These are phyloP conservation scores for Cryptococcus sp. DNA, from an alignment of 1,284 basidiomycete genomes.

Conservation along the genomic window DNA sequence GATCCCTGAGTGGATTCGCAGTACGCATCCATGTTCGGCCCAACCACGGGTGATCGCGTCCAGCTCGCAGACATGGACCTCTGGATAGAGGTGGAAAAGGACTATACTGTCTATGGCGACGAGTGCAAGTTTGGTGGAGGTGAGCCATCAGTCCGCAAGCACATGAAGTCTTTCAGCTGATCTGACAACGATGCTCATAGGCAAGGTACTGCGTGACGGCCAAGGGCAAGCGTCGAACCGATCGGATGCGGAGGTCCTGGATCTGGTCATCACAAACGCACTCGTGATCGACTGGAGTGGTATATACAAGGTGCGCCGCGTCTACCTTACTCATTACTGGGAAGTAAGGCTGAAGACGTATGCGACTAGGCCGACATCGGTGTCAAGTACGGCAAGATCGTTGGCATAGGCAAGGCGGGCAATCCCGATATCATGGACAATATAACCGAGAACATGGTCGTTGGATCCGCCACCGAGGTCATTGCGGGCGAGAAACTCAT, in stretches of 20 bases:
- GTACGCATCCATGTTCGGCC: slow-evolving; percentile 92
- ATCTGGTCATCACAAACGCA: slow-evolving; percentile 92
- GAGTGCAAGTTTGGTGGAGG: slow-evolving; percentile 98
- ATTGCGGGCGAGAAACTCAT: slow-evolving; percentile 95
- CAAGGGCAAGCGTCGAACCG: slow-evolving; percentile 90
- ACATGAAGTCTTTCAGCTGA: background rate
- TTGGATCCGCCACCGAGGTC: slow-evolving; percentile 88
- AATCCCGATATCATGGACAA: slow-evolving; percentile 92
- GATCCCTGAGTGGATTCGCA: slow-evolving; percentile 10
- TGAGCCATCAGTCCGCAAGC: slow-evolving; percentile 36
- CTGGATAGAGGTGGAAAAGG: slow-evolving; percentile 91
- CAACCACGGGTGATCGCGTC: slow-evolving; percentile 86
- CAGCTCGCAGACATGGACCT: slow-evolving; percentile 85
- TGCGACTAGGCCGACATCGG: slow-evolving; percentile 86
- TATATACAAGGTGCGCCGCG: slow-evolving; percentile 76
- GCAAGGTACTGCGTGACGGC: slow-evolving; percentile 91
- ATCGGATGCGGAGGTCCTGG: slow-evolving; percentile 69
- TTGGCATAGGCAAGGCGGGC: slow-evolving; percentile 92
- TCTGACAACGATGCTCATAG: slow-evolving; percentile 50
- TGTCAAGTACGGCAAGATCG: slow-evolving; percentile 79
- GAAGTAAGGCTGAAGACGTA: slow-evolving; percentile 4
- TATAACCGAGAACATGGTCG: slow-evolving; percentile 71
- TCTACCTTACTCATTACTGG: background rate
- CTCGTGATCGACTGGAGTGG: slow-evolving; percentile 93
- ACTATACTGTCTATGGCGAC: slow-evolving; percentile 71